Base-by-base conservation (phyloP, 192 early-diverging fungal genomes). In the Entomortierella beljakovae region DNA sequence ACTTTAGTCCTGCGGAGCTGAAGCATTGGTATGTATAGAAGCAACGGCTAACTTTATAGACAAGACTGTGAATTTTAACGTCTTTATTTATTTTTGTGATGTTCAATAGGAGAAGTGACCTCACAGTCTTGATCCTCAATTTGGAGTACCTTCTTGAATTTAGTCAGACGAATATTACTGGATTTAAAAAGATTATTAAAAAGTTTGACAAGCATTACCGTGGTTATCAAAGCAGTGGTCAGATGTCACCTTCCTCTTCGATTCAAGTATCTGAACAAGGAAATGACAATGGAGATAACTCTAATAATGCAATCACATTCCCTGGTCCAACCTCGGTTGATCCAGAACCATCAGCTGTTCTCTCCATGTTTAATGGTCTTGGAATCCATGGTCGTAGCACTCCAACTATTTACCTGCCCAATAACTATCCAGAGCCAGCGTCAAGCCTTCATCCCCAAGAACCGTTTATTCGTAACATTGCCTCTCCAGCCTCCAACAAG, bases 131-230 rank as follows among this genome's bases (percentile, higher is more conserved):
- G 46, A 79, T 79, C 50, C 51, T 79, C 11, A 79, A 79, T 28
- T 33, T 79, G 18, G 75, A 79, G 57, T 73, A 86, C 26, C 49
- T 87, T 4, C 66, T 77, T 26, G 90, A 91, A 58, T 91, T 87
- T 64, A 79, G 83, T 6, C 75, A 88, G 64, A 82, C 84, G 22
- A 90, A 89, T 61, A 77, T 90, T 37, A 87, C 85, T 26, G 89
- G 82, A 10, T 90, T 89, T 66, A 85, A 88, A 70, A 89, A 90
- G 67, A 89, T 91, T 32, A 73, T 90, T 34, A 88, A 91, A 64
- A 90, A 91, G 75, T 87, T 86, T 57, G 87, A 86, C 74, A 88
- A 86, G 64, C 68, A 83, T 28, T 63, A 81, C 43, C 64, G 73
- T 22, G 35, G 64, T 48, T 68, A 59, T 18, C 54, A 59, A 0